These are phyloP conservation scores for Paecilomyces sp. DNA, from an alignment of 2,329 filamentous ascomycete genomes.

Conservation along the genomic window DNA sequence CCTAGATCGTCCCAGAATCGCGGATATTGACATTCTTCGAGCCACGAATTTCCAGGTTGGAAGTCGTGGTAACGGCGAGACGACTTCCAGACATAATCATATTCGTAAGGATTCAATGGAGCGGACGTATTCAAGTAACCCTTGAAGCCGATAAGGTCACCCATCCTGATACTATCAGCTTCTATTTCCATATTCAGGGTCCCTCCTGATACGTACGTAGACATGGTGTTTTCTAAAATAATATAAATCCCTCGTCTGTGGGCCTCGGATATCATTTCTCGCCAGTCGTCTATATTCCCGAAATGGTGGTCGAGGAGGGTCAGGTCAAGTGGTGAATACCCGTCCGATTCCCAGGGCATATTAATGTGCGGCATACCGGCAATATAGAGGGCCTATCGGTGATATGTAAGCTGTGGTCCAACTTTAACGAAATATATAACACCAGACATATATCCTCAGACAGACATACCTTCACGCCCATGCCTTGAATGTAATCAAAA, in stretches of 20 bases:
- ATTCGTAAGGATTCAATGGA: constrained; percentile 45
- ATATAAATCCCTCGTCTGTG: constrained; percentile 54
- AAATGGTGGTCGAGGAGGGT: constrained; percentile 54
- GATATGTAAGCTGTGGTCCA: not conserved
- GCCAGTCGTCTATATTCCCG: constrained; percentile 49
- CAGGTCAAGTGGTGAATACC: constrained; percentile 49
- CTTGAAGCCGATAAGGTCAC: constrained; percentile 52
- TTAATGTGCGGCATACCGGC: constrained; percentile 55
- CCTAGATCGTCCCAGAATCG: constrained; percentile 51
- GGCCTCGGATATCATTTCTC: constrained; percentile 46
- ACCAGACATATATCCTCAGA: not conserved
- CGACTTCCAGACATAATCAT: constrained; percentile 49
- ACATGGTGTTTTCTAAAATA: constrained; percentile 54
- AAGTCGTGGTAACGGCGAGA: constrained; percentile 49
- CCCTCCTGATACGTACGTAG: constrained; percentile 34
- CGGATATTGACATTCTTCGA: constrained; percentile 46
- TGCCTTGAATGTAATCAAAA: constrained; percentile 53
- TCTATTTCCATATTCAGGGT: not conserved
- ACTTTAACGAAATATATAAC: too few relatives aligned
- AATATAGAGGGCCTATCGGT: constrained; percentile 45
- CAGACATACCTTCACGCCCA: constrained; percentile 47
- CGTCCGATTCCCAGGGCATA: constrained; percentile 51
- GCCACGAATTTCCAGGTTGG: constrained; percentile 41
- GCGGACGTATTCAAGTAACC: constrained; percentile 49
- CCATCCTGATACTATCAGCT: constrained; percentile 33